Base-by-base conservation (phyloP, 306 rosid genomes). In the Sesbania bispinosa region DNA sequence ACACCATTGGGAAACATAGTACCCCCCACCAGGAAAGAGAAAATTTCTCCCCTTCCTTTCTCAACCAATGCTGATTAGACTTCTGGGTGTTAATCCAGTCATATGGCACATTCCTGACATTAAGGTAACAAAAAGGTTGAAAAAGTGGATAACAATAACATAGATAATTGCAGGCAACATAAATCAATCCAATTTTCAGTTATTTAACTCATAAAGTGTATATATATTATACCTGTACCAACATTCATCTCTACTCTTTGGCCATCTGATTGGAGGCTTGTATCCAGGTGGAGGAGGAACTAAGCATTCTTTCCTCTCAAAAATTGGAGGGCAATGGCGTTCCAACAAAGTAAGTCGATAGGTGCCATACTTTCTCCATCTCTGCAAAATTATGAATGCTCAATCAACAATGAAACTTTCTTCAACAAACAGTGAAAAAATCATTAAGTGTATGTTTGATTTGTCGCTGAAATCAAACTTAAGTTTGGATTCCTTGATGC, bases 21-120 rank as follows among this genome's bases (percentile, higher is more conserved):
- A 65, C 99, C 99, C 99, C 3, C 99, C 99, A 67, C 99, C 99
- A n/a, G 99, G 99, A 80, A 95, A 95, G n/a, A 69, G 78, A 76
- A n/a, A 95, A 95, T 77, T 92, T 95, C 30, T 95, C 96, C 16
- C 99, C 99, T 87, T 95, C 97, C 83, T 95, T 95, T 80, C 52
- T 83, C 76, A 95, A 79, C 99, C 99, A 95, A 77, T 95, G 86
- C 66, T 95, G 99, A 73, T 95, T 92, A 32, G 99, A 95, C 61
- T 95, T 95, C 82, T 91, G 86, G 55, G 83, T 89, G 83, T 95
- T 95, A 62, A 95, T 95, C 99, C 99, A 95, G 76, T 95, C 83
- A 84, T 95, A 95, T 16, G 99, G 99, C 74, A 95, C 99, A 75
- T 95, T 95, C 95, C 99, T 95, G 85, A 54, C 79, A 58, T 48